Percentiles rank a stretch among this genome's conserved stretches.
phyloP scores from a whole-genome alignment of 148 eudicot genomes.

The Chenopodium suecicum region DNA sequence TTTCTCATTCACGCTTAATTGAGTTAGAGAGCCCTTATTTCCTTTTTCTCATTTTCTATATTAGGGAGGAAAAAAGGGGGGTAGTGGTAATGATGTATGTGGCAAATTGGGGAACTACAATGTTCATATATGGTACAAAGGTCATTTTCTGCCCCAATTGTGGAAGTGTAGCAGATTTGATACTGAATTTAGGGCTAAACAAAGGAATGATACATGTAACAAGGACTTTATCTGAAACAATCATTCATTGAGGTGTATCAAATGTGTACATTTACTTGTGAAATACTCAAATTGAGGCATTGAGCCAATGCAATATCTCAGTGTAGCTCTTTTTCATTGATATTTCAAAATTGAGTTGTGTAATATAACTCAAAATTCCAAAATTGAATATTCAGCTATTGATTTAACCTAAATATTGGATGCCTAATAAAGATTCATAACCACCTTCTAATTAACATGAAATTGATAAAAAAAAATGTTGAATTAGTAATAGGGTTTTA shows the following conservation, averaged over 20 bases:
- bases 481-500: no score
- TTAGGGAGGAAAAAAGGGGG: not conserved
- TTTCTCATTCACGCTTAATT: constrained; percentile 2
- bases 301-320: no score
- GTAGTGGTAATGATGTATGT: not conserved
- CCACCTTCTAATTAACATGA: no score
- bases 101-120: constrained; percentile 7
- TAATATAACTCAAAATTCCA: no score
- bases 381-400: no score
- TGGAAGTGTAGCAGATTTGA: not conserved
- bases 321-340: no score
- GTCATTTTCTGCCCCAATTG: constrained; percentile 12
- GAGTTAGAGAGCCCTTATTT: not conserved
- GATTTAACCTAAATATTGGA: no score
- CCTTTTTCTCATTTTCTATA: not conserved
- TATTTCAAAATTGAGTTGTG: no score
- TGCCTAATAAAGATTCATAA: no score
- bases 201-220: constrained; percentile 8
- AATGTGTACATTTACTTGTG: not conserved
- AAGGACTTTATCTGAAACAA: not conserved
- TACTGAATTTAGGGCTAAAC: constrained; percentile 6
- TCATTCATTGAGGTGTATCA: not conserved
- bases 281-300: not conserved
- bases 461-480: no score
- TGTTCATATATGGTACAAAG: constrained; percentile 10